These are phyloP conservation scores for Mikania micrantha DNA, from an alignment of 129 eudicot genomes.

Conservation along the genomic window DNA sequence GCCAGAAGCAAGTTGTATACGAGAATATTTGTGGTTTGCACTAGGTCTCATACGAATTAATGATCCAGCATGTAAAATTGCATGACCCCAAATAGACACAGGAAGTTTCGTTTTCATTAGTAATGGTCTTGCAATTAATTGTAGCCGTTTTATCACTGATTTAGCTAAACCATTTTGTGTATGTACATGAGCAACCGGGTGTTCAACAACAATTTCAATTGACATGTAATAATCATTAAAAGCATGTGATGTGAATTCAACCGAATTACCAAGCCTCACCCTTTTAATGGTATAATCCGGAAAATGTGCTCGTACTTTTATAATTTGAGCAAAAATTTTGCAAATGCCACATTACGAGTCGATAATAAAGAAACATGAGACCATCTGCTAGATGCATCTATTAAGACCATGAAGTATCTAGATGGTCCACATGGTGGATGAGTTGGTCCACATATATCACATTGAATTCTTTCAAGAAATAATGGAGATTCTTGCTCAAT, in stretches of 20 bases:
- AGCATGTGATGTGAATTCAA: background rate
- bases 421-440: background rate
- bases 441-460: background rate
- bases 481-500: background rate
- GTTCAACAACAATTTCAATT: background rate
- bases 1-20: background rate
- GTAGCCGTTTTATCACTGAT: too few species aligned
- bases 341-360: too few species aligned
- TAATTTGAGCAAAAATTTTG: too few species aligned
- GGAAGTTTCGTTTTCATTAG: background rate
- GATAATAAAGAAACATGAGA: too few species aligned
- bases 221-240: background rate
- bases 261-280: background rate
- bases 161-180: background rate
- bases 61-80: background rate
- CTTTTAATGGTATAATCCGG: background rate
- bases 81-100: background rate
- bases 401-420: background rate
- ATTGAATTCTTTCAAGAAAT: constrained; percentile 3
- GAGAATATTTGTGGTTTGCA: background rate
- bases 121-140: background rate
- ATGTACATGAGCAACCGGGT: background rate
- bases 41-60: too few species aligned
- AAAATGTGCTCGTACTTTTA: background rate
- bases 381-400: too few species aligned